Evolutionary conservation across 179 eudicot genomes (phyloP).

Genomic region (Silene noctiflora): DNA sequence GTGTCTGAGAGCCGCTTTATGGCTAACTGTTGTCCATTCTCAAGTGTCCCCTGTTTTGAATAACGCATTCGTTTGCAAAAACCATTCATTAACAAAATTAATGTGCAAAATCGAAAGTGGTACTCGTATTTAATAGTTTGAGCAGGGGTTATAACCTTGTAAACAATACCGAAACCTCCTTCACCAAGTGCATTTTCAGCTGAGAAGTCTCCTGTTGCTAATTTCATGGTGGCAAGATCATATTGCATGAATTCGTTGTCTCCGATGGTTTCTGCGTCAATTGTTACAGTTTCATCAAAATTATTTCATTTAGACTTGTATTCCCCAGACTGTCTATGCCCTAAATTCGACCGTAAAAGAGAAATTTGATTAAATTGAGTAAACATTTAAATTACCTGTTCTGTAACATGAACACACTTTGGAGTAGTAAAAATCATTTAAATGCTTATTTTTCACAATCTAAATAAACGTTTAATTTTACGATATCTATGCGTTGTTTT

Average conservation of each 20-base stretch:
- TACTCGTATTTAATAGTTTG: too few species aligned
- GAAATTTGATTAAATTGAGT: too few species aligned
- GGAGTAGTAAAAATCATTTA: too few species aligned
- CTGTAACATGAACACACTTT: too few species aligned
- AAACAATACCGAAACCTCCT: slow-evolving; percentile 37
- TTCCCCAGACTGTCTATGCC: too few species aligned
- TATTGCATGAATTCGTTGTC: neutral
- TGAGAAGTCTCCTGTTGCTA: neutral
- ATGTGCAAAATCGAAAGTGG: too few species aligned
- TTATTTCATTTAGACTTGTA: neutral
- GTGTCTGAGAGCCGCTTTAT: slow-evolving; percentile 29
- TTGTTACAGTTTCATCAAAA: too few species aligned
- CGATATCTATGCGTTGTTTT: too few species aligned
- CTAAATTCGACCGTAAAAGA: too few species aligned
- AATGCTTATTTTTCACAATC: too few species aligned
- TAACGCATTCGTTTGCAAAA: neutral
- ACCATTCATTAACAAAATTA: neutral
- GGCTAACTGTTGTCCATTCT: slow-evolving; percentile 23
- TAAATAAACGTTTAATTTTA: too few species aligned
- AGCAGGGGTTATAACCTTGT: slow-evolving; percentile 19
- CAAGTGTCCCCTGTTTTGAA: slow-evolving; percentile 21
- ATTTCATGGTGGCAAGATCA: neutral
- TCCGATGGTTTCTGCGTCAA: neutral
- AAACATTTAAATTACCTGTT: too few species aligned
- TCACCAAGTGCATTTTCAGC: slow-evolving; percentile 27